Conservation (phyloP, 2,329 filamentous ascomycete species). For the Trichoderma harzianum region DNA sequence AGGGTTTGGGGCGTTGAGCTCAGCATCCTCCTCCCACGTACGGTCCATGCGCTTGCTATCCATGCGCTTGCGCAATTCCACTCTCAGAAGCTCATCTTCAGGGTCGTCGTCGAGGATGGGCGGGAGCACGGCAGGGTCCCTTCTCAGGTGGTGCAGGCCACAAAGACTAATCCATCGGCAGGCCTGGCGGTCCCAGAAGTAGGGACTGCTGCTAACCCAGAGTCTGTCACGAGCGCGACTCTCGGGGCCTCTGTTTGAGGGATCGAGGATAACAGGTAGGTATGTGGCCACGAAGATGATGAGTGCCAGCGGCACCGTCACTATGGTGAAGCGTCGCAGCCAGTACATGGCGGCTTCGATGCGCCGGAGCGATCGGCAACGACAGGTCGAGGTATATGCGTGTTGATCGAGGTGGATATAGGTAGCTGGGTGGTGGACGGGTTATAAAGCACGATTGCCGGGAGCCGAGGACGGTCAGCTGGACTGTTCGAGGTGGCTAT, state of each 20-base stretch:
- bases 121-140: slow-evolving; percentile 48
- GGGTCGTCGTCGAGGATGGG: slow-evolving; percentile 15
- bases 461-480: neutral
- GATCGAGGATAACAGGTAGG: slow-evolving; percentile 57
- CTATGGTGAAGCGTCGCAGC: slow-evolving; percentile 43
- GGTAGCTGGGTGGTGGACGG: neutral
- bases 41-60: slow-evolving; percentile 23
- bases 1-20: neutral
- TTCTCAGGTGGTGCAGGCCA: slow-evolving; percentile 69
- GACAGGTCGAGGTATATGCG: neutral
- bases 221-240: slow-evolving; percentile 59
- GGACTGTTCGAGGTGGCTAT: neutral
- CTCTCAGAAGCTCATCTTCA: slow-evolving; percentile 29
- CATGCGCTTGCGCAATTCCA: slow-evolving; percentile 33
- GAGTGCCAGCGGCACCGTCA: slow-evolving; percentile 38
- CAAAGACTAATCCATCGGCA: slow-evolving; percentile 80
- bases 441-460: neutral
- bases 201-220: slow-evolving; percentile 70
- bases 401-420: neutral
- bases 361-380: slow-evolving; percentile 1
- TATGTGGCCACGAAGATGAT: slow-evolving; percentile 49
- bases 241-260: slow-evolving; percentile 58
- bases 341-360: slow-evolving; percentile 39
- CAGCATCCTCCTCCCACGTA: slow-evolving; percentile 23
- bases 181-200: slow-evolving; percentile 70